Base-by-base conservation (phyloP, 2,329 filamentous ascomycete species). In the Colletotrichum costaricense region DNA sequence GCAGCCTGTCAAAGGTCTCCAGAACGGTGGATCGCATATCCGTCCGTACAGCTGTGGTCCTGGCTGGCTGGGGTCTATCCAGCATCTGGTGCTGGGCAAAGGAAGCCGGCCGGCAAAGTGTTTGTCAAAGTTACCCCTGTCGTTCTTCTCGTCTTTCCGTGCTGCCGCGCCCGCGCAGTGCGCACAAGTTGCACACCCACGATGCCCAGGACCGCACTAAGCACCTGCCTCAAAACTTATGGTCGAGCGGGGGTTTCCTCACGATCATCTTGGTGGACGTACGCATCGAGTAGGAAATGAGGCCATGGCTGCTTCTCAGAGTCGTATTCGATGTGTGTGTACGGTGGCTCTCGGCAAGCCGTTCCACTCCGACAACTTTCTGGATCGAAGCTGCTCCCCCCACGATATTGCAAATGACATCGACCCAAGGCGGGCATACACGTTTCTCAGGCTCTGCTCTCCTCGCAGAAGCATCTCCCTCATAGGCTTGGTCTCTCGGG, bases 21-120 rank as follows among this genome's bases (percentile, higher is more conserved):
- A 60, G 33, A 35, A 16, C 46, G 8, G 63, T 71, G 68, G 68
- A 67, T 67, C 33, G 68, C 63, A 55, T 55, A 52, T 28, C 42
- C 42, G 42, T 49, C 42, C 42, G 42, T 22, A 22, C 42, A 49
- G 42, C 42, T 49, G 42, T 19, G 42, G 19, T 49, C 42, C 42
- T 22, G 19, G 16, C 7, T 22, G 16, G 24, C 26, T 26, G 16
- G 12, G 49, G 55, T 42, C 38, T 19, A 8, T 42, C 38, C 14
- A 42, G 14, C 38, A 42, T 42, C 16, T 42, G 38, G 16, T 19
- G 14, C 9, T 62, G 57, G 22, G 67, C 33, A 12, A 52, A 52
- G 46, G 30, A 71, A 56, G 33, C 64, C 42, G 63, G 63, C 57
- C 38, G 59, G 59, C 59, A 63, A 33, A 42, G 12, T 14, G 6